These are phyloP conservation scores for Crataegus laevigata DNA, from an alignment of 306 rosid genomes.

Conservation along the genomic window DNA sequence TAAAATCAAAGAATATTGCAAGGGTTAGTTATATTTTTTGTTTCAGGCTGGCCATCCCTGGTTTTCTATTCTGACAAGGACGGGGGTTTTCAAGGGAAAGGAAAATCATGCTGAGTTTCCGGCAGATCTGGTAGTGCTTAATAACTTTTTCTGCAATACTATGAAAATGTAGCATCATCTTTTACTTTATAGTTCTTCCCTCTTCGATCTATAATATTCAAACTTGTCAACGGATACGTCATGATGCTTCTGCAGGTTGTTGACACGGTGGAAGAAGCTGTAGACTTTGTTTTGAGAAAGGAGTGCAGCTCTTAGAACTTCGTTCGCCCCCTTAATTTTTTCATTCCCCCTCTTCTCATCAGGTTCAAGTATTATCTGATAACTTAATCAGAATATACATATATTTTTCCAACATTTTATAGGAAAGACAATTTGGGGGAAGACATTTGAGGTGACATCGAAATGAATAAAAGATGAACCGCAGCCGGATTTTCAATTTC, in stretches of 20 bases:
- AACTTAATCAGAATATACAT: not conserved
- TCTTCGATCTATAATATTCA: not conserved
- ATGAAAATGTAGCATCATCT: not conserved
- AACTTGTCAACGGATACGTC: not conserved
- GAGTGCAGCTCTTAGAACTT: constrained; percentile 22
- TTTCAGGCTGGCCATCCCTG: constrained; percentile 86
- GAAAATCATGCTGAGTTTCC: constrained; percentile 49
- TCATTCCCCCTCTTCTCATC: too few relatives aligned
- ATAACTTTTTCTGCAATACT: not conserved
- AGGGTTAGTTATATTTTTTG: constrained; percentile 7
- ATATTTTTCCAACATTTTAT: not conserved
- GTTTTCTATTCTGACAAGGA: constrained; percentile 93
- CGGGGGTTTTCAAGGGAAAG: constrained; percentile 84
- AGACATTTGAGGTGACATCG: not conserved
- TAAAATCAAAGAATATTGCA: constrained; percentile 1
- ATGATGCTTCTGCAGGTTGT: constrained; percentile 49
- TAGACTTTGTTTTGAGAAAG: constrained; percentile 45
- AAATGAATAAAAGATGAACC: not conserved
- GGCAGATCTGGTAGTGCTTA: constrained; percentile 15
- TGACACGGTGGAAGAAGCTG: constrained; percentile 64
- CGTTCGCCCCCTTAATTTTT: not conserved
- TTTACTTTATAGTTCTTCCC: not conserved
- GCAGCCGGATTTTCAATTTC: not conserved
- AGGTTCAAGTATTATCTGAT: not conserved
- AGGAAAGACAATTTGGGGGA: not conserved